These are phyloP conservation scores for Penicillium mononematosum DNA, from an alignment of 495 filamentous ascomycete genomes.

Conservation along the genomic window DNA sequence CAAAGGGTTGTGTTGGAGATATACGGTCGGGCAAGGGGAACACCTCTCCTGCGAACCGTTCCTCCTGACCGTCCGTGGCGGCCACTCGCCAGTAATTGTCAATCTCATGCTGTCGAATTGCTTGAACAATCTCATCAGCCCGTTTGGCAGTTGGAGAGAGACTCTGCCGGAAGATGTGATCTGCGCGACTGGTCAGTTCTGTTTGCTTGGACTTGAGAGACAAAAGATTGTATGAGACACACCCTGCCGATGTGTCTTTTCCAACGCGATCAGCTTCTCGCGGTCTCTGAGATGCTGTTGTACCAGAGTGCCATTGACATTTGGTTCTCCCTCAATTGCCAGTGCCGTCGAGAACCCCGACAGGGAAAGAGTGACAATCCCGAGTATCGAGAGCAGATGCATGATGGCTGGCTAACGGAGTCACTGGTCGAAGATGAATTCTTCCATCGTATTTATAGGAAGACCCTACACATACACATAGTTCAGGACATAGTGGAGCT, in stretches of 20 bases:
- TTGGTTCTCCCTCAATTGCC: no score
- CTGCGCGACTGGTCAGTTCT: no score
- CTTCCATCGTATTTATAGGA: no score
- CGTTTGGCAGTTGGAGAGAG: slow-evolving; percentile 6
- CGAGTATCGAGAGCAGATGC: background rate
- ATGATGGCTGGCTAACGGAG: background rate
- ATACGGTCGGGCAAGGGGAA: slow-evolving; percentile 18
- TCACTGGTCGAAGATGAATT: background rate
- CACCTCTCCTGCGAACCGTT: slow-evolving; percentile 21
- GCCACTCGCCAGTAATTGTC: slow-evolving; percentile 22
- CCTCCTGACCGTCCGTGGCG: slow-evolving; percentile 9
- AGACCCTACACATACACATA: no score
- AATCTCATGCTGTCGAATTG: slow-evolving; percentile 23
- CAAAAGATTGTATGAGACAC: no score
- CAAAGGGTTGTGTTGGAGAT: slow-evolving; percentile 19
- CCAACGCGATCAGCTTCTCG: no score
- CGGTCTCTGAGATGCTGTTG: no score
- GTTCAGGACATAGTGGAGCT: background rate
- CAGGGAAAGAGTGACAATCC: background rate
- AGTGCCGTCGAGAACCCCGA: background rate
- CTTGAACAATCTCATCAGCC: slow-evolving; percentile 16
- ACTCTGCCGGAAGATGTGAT: no score
- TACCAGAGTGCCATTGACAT: no score
- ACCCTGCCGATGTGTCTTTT: no score
- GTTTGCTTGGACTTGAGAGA: no score